Evolutionary conservation across 1,284 basidiomycete genomes (phyloP), one percentile per base, ranked within the genome.

Genomic region (Phellopilus nigrolimitatus): DNA sequence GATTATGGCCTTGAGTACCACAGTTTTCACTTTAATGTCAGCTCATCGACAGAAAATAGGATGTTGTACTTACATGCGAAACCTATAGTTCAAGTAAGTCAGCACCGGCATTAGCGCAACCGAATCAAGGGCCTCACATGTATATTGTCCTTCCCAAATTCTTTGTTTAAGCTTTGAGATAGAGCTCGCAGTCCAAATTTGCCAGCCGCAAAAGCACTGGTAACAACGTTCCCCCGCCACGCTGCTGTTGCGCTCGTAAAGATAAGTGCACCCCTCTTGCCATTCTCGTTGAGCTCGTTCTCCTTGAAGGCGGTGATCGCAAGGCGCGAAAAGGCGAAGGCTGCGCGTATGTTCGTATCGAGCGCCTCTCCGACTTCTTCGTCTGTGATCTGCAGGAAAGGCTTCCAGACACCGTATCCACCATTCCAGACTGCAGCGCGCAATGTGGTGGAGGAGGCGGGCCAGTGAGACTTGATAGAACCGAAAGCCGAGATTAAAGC

Each of bases 191-290:
- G 41, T 3, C 63, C 66, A 37, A 63, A 61, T 49, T 68, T 68
- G 4, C 65, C 65, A 1, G 65, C 65, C 3, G 66, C 61, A 30
- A 68, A 66, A 4, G 62, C 63, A 1, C 63, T 60, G 12, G 64
- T 65, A 1, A 49, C 55, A 12, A 51, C 50, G 19, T 60, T 61
- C 1, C 66, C 66, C 25, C 66, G 48, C 55, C 49, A 56, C 1
- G 64, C 60, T 3, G 58, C 55, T 4, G 65, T 68, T 19, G 66
- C 66, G 12, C 62, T 62, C 15, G 65, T 67, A 49, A 67, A 62
- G 43, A 68, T 60, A 19, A 68, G 46, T 10, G 62, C 57, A 10
- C 66, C 66, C 4, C 63, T 57, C 21, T 57, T 56, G 12, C 61
- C 62, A 15, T 54, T 46, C 10, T 59, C 61, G 25, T 54, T 54